These are phyloP conservation scores for Phytophthora sansomeana DNA, from an alignment of 352 stramenopile species.

Conservation along the genomic window DNA sequence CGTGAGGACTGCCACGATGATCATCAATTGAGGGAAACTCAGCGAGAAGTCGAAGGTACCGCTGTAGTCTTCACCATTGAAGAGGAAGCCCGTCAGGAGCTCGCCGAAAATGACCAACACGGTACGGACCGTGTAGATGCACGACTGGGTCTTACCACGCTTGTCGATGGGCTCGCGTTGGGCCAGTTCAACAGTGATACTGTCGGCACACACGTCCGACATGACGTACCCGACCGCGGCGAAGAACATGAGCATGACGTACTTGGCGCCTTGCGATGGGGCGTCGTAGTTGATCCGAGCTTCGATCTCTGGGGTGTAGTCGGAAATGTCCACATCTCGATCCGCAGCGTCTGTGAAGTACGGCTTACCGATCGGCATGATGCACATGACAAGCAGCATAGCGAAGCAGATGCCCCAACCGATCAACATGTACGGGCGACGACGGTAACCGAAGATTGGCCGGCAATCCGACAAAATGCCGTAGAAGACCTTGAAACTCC, in stretches of 20 bases:
- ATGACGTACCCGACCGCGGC: conserved; percentile 67
- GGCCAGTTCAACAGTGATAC: conserved; percentile 47
- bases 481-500: too few relatives aligned
- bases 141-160: conserved; percentile 49
- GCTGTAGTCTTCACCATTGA: conserved; percentile 59
- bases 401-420: conserved; percentile 49
- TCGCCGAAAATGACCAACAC: conserved; percentile 38
- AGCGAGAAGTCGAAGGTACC: too few relatives aligned
- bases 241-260: conserved; percentile 56
- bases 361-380: conserved; percentile 26
- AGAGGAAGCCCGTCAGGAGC: conserved; percentile 44
- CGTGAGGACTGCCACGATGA: conserved; percentile 35
- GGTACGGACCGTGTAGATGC: conserved; percentile 45
- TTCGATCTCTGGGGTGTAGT: conserved; percentile 34
- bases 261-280: conserved; percentile 28
- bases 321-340: conserved; percentile 16
- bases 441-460: conserved; percentile 52
- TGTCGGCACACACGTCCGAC: too few relatives aligned
- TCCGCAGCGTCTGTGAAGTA: conserved; percentile 44
- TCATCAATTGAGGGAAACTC: too few relatives aligned
- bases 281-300: conserved; percentile 35
- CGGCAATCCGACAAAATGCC: conserved; percentile 76
- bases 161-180: conserved; percentile 41
- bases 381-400: conserved; percentile 39
- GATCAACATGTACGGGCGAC: conserved; percentile 41